Conservation (phyloP, 1,284 basidiomycete genomes). For the Jaminaea rosea region DNA sequence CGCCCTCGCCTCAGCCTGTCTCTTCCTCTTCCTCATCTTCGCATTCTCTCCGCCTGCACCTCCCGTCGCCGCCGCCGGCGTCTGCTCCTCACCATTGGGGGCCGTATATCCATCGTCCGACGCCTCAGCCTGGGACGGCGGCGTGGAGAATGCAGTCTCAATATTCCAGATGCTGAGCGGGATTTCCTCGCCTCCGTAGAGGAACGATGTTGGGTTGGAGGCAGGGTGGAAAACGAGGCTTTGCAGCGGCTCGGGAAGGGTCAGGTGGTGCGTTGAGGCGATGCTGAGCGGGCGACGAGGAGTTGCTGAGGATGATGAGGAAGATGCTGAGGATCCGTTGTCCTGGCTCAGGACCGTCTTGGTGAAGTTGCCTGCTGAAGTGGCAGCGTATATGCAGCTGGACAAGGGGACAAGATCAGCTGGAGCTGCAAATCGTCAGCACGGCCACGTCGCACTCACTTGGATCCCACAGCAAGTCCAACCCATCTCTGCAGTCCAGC, state of each 20-base stretch:
- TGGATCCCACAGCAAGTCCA: slow-evolving; percentile 18
- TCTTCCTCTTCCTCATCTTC: slow-evolving; percentile 28
- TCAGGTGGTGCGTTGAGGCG: slow-evolving; percentile 8
- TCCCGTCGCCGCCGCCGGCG: slow-evolving; percentile 8
- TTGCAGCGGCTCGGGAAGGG: slow-evolving; percentile 28
- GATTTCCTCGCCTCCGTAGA: slow-evolving; percentile 32
- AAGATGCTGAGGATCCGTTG: slow-evolving; percentile 8
- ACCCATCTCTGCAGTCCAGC: slow-evolving; percentile 32
- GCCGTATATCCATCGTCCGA: slow-evolving; percentile 7
- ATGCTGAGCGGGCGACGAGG: not conserved
- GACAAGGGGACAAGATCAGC: not conserved
- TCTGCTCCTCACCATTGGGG: slow-evolving; percentile 7
- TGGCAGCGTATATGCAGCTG: slow-evolving; percentile 21
- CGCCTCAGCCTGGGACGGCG: not conserved
- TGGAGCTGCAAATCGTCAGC: not conserved
- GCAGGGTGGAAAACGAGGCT: slow-evolving; percentile 20
- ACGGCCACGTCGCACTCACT: not conserved
- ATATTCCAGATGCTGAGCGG: slow-evolving; percentile 33
- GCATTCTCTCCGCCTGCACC: slow-evolving; percentile 13
- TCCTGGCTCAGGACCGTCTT: slow-evolving; percentile 3
- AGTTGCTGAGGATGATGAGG: not conserved
- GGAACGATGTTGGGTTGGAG: slow-evolving; percentile 24
- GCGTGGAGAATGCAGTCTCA: slow-evolving; percentile 9
- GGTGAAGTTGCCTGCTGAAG: slow-evolving; percentile 23
- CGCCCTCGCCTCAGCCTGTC: slow-evolving; percentile 21